Base-by-base conservation (phyloP, 495 filamentous ascomycete genomes). In the Penicillium atrosanguineum region DNA sequence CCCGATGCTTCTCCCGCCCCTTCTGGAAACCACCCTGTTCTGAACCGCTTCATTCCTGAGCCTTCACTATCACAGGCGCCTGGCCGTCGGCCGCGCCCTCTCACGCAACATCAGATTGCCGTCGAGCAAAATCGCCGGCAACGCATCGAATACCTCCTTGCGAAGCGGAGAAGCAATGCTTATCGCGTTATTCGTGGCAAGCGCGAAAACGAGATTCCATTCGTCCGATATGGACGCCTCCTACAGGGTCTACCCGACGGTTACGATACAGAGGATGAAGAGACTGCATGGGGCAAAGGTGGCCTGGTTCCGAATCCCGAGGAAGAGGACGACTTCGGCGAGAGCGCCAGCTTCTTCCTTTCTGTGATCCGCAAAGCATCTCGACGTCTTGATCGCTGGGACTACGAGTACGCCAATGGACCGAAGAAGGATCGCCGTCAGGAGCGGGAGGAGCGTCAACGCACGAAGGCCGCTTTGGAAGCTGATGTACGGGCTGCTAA, bases 81-180 rank as follows among this genome's bases (percentile, higher is more conserved):
- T 18, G 63, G 69, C 44, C 82, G 85, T 48, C 83, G 87, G n/a
- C 83, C 87, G 4, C 83, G 94, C 6, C 93, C 91, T 4, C 80
- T 95, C 18, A 98, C 94, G 1, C 87, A 90, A 9, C 94, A 98
- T 68, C 94, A 98, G 62, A 77, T 95, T 26, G 94, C 92, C 7
- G 89, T 97, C 4, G 90, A 96, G 60, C 83, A 87, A 43, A 96
- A 96, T 64, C 82, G 95, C 8, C 88, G 85, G 36, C 85, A 94
- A 67, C 87, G 90, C 14, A 89, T 96, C 39, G 87, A 96, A 46
- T 89, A 94, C 61, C 85, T 94, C 41, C 81, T 98, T 28, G 85
- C 87, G 18, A 88, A 88, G 40, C 73, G 91, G 31, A 83, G 81
- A 52, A 76, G 71, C 46, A 75, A 83, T 49, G 83, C 87, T 50